These are phyloP conservation scores for Fusarium newnesense DNA, from an alignment of 2,329 filamentous ascomycete genomes.

Conservation along the genomic window DNA sequence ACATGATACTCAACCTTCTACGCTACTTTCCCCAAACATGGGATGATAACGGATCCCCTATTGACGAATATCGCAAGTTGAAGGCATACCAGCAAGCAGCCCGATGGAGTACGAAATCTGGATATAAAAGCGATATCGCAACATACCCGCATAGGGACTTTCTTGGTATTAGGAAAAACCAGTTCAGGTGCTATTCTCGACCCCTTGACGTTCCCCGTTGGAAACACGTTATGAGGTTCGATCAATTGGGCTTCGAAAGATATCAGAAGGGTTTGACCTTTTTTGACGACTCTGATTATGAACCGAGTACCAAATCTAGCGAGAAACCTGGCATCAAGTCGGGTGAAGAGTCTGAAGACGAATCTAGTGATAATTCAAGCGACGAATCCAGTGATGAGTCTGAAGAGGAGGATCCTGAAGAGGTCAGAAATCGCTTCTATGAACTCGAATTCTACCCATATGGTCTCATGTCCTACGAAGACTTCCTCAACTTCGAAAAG, in stretches of 20 bases:
- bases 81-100: neutral
- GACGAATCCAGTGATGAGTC: neutral
- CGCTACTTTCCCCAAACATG: neutral
- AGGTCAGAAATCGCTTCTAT: neutral
- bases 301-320: no score
- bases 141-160: slow-evolving; percentile 8
- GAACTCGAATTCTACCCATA: slow-evolving; percentile 6
- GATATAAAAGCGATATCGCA: neutral
- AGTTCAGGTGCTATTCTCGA: neutral
- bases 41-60: neutral
- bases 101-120: neutral
- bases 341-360: neutral
- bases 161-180: neutral
- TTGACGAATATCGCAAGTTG: neutral
- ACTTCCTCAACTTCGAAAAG: slow-evolving; percentile 13
- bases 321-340: neutral
- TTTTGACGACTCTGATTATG: neutral
- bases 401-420: neutral
- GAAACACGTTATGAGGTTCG: neutral
- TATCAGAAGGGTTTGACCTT: neutral
- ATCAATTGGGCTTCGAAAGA: rapidly evolving
- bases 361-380: neutral
- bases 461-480: slow-evolving; percentile 10
- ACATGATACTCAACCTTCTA: slow-evolving; percentile 1
- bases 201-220: neutral